phyloP scores from a whole-genome alignment of 2,329 filamentous ascomycete genomes.

The Magnaporthales sp. region DNA sequence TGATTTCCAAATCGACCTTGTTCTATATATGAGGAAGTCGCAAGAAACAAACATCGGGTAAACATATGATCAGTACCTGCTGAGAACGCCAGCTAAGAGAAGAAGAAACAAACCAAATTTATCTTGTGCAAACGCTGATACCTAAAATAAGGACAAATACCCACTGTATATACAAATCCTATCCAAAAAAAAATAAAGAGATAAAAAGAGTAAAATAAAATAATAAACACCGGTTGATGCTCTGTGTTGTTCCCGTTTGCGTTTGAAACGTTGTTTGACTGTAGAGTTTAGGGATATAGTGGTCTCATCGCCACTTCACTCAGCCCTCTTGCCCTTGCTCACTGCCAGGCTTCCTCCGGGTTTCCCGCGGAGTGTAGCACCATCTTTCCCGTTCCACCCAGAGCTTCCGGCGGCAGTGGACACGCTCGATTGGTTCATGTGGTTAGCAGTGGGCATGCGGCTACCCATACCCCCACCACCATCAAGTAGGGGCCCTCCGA shows the following conservation, averaged over 20 bases:
- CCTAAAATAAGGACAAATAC: neutral
- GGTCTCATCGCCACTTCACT: constrained; percentile 17
- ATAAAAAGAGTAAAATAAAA: neutral
- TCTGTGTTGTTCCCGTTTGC: neutral
- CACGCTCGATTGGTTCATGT: constrained; percentile 20
- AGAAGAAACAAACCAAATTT: neutral
- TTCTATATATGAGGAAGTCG: neutral
- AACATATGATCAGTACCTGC: neutral
- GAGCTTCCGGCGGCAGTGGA: constrained; percentile 18
- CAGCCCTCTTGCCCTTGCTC: constrained; percentile 31
- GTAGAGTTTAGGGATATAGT: neutral
- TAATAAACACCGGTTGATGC: neutral
- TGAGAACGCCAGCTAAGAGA: neutral
- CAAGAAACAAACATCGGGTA: neutral
- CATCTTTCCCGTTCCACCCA: constrained; percentile 28
- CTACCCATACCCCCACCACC: neutral
- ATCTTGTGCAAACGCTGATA: neutral
- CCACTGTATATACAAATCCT: neutral
- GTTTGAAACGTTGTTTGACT: neutral
- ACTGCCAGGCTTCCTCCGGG: constrained; percentile 15
- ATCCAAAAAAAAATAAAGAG: neutral
- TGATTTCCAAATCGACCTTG: neutral
- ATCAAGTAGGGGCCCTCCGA: neutral
- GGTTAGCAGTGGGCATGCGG: neutral
- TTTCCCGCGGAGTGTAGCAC: constrained; percentile 26